Evolutionary conservation across 768 basidiomycete genomes (phyloP).

Genomic region (Chalciporus chontae): DNA sequence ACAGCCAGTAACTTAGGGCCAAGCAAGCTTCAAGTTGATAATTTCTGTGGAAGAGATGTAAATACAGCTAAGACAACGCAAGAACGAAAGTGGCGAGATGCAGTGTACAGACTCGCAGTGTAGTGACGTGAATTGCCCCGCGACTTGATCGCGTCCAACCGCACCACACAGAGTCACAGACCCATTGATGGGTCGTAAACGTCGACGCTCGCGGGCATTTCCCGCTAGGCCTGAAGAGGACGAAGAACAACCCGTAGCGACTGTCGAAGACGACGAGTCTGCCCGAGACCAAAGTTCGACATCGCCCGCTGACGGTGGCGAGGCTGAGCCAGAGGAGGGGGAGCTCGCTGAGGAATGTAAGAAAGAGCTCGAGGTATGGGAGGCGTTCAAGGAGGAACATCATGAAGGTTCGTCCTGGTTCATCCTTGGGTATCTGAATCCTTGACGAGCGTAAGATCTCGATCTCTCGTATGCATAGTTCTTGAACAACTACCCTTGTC

Average conservation of each 20-base stretch:
- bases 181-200: slow-evolving; percentile 38
- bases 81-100: neutral
- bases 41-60: too few species aligned
- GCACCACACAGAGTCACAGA: slow-evolving; percentile 5
- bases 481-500: slow-evolving; percentile 77
- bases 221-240: slow-evolving; percentile 29
- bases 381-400: slow-evolving; percentile 73
- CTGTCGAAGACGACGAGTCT: slow-evolving; percentile 12
- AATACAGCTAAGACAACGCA: too few species aligned
- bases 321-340: slow-evolving; percentile 1
- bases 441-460: neutral
- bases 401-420: slow-evolving; percentile 66
- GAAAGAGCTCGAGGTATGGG: slow-evolving; percentile 68
- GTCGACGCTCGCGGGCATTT: slow-evolving; percentile 44
- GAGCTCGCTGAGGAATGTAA: slow-evolving; percentile 29
- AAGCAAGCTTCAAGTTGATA: too few species aligned
- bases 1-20: too few species aligned
- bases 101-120: neutral
- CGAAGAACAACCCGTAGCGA: slow-evolving; percentile 22
- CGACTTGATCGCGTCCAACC: slow-evolving; percentile 6
- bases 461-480: slow-evolving; percentile 37
- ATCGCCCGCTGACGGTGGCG: neutral
- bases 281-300: slow-evolving; percentile 2
- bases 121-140: neutral
- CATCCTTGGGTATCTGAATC: slow-evolving; percentile 5